Evolutionary conservation across 2,329 filamentous ascomycete genomes (phyloP).

Genomic region (Elsinoe batatas): DNA sequence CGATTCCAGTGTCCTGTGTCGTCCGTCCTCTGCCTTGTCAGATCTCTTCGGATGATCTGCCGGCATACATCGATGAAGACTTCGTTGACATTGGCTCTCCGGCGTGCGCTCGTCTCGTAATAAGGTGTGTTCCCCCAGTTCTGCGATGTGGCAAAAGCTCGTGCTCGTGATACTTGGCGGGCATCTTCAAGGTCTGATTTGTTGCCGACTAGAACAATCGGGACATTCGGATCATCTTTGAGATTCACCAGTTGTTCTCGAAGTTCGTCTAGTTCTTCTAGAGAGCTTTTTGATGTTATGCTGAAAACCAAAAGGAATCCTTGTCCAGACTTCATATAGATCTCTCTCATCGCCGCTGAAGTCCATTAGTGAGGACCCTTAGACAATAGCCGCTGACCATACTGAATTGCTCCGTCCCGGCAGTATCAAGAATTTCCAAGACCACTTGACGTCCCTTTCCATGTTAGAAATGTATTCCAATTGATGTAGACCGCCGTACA

Average conservation of each 20-base stretch:
- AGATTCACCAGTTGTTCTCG: constrained; percentile 85
- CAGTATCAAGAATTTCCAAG: constrained; percentile 84
- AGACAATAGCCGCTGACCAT: constrained; percentile 31
- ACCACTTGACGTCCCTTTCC: constrained; percentile 73
- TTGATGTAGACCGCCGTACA: constrained; percentile 46
- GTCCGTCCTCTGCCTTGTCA: constrained; percentile 3
- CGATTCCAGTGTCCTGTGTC: constrained; percentile 4
- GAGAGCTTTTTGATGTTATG: constrained; percentile 75
- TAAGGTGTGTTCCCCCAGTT: constrained; percentile 80
- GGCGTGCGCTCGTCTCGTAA: constrained; percentile 78
- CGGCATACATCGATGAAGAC: constrained; percentile 51
- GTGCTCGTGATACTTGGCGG: constrained; percentile 64
- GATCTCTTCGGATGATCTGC: constrained; percentile 30
- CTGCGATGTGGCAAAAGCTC: constrained; percentile 76
- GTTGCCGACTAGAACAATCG: constrained; percentile 85
- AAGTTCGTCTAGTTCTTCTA: constrained; percentile 69
- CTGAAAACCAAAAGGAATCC: constrained; percentile 88
- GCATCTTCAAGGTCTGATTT: constrained; percentile 86
- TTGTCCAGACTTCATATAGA: constrained; percentile 90
- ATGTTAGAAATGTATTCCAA: constrained; percentile 3
- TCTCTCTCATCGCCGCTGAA: constrained; percentile 43
- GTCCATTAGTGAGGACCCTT: not conserved
- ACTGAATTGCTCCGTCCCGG: constrained; percentile 90
- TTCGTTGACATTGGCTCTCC: constrained; percentile 79
- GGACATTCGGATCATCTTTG: constrained; percentile 63